Percentiles rank a stretch among this genome's conserved stretches.
These are phyloP conservation scores for Starmerella geochares DNA, from an alignment of 805 yeast genomes.

Conservation along the genomic window DNA sequence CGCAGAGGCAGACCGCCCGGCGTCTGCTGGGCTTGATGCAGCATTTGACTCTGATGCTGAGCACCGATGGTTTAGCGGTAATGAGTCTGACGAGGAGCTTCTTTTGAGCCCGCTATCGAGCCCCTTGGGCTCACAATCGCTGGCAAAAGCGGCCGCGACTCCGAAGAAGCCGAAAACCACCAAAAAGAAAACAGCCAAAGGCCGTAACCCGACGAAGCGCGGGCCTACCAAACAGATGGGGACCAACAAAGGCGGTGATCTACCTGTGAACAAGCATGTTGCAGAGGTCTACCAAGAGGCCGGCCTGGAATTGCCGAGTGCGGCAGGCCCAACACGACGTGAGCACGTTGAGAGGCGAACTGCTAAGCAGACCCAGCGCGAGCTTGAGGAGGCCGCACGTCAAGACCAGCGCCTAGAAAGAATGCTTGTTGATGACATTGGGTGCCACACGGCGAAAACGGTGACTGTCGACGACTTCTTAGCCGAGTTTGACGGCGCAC, in stretches of 20 bases:
- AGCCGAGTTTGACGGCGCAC: constrained; percentile 2
- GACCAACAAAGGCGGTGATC: neutral
- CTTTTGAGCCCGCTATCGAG: constrained; percentile 2
- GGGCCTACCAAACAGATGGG: neutral
- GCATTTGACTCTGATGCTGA: constrained; percentile 3
- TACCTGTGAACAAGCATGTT: neutral
- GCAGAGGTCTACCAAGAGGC: neutral
- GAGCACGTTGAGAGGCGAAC: neutral
- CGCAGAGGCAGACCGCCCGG: neutral
- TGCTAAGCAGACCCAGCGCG: constrained; percentile 11
- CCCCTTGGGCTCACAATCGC: neutral
- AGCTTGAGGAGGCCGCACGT: constrained; percentile 15
- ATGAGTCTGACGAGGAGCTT: neutral
- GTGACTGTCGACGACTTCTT: constrained; percentile 17
- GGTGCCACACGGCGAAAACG: constrained; percentile 11
- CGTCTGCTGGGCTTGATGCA: neutral
- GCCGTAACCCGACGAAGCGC: neutral
- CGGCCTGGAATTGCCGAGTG: neutral
- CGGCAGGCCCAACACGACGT: neutral
- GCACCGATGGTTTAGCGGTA: neutral
- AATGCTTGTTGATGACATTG: constrained; percentile 14
- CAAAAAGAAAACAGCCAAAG: neutral
- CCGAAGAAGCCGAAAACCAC: neutral
- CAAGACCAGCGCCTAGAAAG: constrained; percentile 19
- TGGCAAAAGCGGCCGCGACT: neutral